Evolutionary conservation across 192 early-diverging fungal species (phyloP).

Genomic region (Rhizophagus clarus): DNA sequence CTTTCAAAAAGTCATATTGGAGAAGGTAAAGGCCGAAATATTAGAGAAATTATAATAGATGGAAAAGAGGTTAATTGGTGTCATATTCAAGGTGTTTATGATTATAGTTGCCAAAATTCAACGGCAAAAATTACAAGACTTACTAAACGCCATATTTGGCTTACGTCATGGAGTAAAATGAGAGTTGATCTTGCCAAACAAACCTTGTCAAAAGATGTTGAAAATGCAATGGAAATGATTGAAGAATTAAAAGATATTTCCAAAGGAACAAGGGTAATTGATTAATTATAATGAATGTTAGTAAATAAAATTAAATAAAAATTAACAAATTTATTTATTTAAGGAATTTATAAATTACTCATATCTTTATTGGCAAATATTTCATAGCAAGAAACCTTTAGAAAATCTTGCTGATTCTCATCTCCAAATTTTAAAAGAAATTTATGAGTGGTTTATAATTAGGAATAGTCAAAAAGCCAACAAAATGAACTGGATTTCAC

Average conservation of each 20-base stretch:
- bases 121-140: not conserved
- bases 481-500: not conserved
- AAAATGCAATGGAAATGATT: constrained; percentile 3
- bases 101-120: not conserved
- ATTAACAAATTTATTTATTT: too few relatives aligned
- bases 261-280: not conserved
- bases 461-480: too few relatives aligned
- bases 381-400: too few relatives aligned
- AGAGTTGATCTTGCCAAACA: not conserved
- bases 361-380: too few relatives aligned
- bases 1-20: too few relatives aligned
- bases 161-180: not conserved
- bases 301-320: too few relatives aligned
- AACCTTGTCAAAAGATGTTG: not conserved
- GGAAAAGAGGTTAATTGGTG: not conserved
- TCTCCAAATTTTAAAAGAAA: too few relatives aligned
- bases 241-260: not conserved
- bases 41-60: not conserved
- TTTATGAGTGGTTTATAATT: too few relatives aligned
- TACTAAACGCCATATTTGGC: not conserved
- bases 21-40: too few relatives aligned
- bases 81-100: not conserved
- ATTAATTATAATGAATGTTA: too few relatives aligned
- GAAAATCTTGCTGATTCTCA: too few relatives aligned
- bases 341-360: too few relatives aligned